Conservation (phyloP, 345 rosid genomes). For the Carallia pectinifolia region DNA sequence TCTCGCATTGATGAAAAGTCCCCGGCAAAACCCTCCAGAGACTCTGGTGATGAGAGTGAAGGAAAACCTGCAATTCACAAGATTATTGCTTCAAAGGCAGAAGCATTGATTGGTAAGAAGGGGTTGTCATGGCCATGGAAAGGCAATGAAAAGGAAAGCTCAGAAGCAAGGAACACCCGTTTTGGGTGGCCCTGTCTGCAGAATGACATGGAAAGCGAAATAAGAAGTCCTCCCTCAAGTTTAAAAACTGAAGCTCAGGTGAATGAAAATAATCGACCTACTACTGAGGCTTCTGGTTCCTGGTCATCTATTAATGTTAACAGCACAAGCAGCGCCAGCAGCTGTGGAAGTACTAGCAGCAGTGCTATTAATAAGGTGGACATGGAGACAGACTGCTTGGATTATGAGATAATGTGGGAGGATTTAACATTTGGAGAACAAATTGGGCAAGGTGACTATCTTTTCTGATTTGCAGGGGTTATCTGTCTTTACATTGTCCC, state of each 20-base stretch:
- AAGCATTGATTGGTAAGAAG: constrained; percentile 83
- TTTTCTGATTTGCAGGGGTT: constrained; percentile 2
- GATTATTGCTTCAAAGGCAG: constrained; percentile 71
- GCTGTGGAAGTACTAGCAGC: constrained; percentile 83
- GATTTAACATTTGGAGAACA: constrained; percentile 82
- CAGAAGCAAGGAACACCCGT: constrained; percentile 48
- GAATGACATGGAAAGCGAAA: constrained; percentile 57
- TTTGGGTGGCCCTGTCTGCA: constrained; percentile 59
- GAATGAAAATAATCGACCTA: constrained; percentile 46
- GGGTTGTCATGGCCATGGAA: constrained; percentile 97
- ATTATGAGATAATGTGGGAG: constrained; percentile 92
- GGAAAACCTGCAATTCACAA: constrained; percentile 70
- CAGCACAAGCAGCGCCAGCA: constrained; percentile 92
- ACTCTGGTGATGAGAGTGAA: constrained; percentile 72
- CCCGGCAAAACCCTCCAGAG: constrained; percentile 43
- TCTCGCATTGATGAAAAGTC: constrained; percentile 51
- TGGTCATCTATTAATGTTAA: constrained; percentile 73
- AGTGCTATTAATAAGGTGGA: constrained; percentile 76
- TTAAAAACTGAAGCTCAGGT: constrained; percentile 46
- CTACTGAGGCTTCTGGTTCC: constrained; percentile 67
- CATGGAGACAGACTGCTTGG: constrained; percentile 67
- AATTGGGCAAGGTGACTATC: constrained; percentile 81
- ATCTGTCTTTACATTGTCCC: no score
- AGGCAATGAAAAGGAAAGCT: constrained; percentile 69
- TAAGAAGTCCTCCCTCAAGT: constrained; percentile 36